phyloP scores from a whole-genome alignment of 805 yeast genomes.

The Zygoascus tannicola region DNA sequence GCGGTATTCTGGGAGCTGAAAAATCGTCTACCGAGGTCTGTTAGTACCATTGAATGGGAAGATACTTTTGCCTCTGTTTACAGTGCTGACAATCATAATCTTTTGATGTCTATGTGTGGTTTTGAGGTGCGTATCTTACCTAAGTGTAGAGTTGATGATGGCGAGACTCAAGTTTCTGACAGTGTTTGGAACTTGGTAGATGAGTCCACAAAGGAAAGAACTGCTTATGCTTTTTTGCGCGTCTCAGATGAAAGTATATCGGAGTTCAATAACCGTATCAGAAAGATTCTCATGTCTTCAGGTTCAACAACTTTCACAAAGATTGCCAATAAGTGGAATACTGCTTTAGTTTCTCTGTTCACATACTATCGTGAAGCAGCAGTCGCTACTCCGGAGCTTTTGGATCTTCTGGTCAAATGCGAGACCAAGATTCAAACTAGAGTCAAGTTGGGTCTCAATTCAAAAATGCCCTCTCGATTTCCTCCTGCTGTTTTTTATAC shows the following conservation, averaged over 20 bases:
- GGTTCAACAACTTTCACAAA: conserved; percentile 94
- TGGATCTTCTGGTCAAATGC: conserved; percentile 77
- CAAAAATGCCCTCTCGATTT: conserved; percentile 97
- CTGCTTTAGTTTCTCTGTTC: conserved; percentile 75
- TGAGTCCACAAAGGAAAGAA: conserved; percentile 64
- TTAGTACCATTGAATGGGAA: conserved; percentile 70
- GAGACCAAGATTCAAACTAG: conserved; percentile 91
- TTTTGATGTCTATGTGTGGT: conserved; percentile 86
- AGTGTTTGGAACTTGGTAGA: conserved; percentile 87
- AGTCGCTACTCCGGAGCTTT: conserved; percentile 63
- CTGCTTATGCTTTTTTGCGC: conserved; percentile 78
- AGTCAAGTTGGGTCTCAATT: conserved; percentile 88
- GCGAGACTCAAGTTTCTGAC: conserved; percentile 49
- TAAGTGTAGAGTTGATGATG: conserved; percentile 45
- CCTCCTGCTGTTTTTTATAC: conserved; percentile 99
- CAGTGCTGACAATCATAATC: conserved; percentile 80
- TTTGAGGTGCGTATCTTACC: conserved; percentile 89
- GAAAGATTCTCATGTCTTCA: conserved; percentile 88
- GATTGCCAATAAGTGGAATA: conserved; percentile 93
- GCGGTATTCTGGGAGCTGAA: conserved; percentile 88
- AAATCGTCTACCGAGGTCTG: conserved; percentile 66
- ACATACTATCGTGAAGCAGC: conserved; percentile 92
- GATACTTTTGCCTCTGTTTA: conserved; percentile 79
- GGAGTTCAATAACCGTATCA: conserved; percentile 68
- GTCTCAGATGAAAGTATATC: conserved; percentile 76